Evolutionary conservation across 1,139 yeast species (phyloP), one percentile per base, ranked within the genome.

Genomic region (Casaregolazyma suthepensis): DNA sequence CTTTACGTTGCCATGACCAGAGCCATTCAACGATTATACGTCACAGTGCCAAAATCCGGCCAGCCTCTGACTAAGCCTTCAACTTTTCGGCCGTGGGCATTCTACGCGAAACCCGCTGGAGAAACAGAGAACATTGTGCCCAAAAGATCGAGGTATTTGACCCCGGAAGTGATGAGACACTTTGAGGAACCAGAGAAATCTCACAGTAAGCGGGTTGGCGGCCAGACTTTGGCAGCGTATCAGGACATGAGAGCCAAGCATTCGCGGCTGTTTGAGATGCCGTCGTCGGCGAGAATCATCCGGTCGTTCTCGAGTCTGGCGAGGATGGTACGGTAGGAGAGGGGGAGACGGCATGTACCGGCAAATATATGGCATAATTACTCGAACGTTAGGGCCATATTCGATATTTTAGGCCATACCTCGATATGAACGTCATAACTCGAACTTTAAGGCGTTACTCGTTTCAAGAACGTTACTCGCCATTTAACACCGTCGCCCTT

Each of bases 1-100:
- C 80, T 88, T 57, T 89, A 88, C 63, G 96, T 89, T 10, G 94
- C 94, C 0, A 75, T 84, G 22, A 87, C 96, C 0, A 74, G 97
- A 59, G 93, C 96, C 0, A 82, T 82, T n/a, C 38, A 31, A 9
- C 29, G 35, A 43, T 42, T 52, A 7, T 48, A 48, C 22, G 18
- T 48, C 43, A 44, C 52, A 9, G 31, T 40, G 43, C 44, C 52
- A 6, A 20, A 19, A 17, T 20, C 35, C 5, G 43, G 35, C 29
- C 29, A 29, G 17, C 40, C 40, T 43, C 45, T 19, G 22, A 17
- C 35, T 10, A 23, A 15, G 10, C 31, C 31, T 9, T 26, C 31
- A 5, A 7, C 10, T 26, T 7, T 7, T 5, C 31, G 10, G 31
- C 31, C 31, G 2, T 26, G 31, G 31, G 31, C 10, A 7, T 26